Percentiles rank a stretch among this genome's conserved stretches.
phyloP scores from a whole-genome alignment of 2,329 filamentous ascomycete genomes.

The Tolypocladium endophyticum region DNA sequence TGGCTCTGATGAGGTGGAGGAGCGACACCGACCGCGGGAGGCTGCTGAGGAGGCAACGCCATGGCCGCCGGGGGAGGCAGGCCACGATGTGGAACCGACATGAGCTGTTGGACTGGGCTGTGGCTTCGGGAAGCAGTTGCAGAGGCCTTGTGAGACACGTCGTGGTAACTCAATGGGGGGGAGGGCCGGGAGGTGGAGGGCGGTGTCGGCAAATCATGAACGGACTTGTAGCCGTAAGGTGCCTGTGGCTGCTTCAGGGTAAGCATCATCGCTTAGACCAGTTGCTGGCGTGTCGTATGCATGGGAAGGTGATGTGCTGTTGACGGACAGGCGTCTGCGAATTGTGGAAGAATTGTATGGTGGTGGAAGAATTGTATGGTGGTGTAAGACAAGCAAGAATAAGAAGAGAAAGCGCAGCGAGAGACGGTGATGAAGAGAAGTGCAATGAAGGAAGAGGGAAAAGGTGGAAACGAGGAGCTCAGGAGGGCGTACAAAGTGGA shows the following conservation, averaged over 20 bases:
- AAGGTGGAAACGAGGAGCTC: constrained; percentile 7
- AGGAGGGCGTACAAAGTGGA: constrained; percentile 12
- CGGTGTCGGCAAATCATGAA: constrained; percentile 52
- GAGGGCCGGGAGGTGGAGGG: constrained; percentile 44
- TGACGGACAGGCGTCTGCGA: not conserved
- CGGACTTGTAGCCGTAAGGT: constrained; percentile 47
- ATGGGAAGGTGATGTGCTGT: constrained; percentile 11
- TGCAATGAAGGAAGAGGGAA: constrained; percentile 1
- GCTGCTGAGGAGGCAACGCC: constrained; percentile 42
- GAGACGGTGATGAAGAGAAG: constrained; percentile 7
- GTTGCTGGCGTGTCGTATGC: constrained; percentile 14
- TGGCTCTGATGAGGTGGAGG: constrained; percentile 15
- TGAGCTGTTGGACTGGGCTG: constrained; percentile 42
- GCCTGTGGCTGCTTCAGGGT: constrained; percentile 49
- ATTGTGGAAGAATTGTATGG: not conserved
- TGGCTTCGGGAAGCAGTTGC: constrained; percentile 29
- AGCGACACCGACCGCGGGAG: constrained; percentile 16
- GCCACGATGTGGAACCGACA: constrained; percentile 61
- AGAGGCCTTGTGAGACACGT: constrained; percentile 30
- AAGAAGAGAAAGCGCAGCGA: not conserved
- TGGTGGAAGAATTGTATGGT: not conserved
- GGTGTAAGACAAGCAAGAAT: not conserved
- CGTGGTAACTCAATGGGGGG: constrained; percentile 41
- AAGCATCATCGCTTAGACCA: constrained; percentile 41
- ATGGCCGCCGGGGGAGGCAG: constrained; percentile 59